These are phyloP conservation scores for Wickerhamomyces rabaulensis DNA, from an alignment of 805 yeast genomes.

Conservation along the genomic window DNA sequence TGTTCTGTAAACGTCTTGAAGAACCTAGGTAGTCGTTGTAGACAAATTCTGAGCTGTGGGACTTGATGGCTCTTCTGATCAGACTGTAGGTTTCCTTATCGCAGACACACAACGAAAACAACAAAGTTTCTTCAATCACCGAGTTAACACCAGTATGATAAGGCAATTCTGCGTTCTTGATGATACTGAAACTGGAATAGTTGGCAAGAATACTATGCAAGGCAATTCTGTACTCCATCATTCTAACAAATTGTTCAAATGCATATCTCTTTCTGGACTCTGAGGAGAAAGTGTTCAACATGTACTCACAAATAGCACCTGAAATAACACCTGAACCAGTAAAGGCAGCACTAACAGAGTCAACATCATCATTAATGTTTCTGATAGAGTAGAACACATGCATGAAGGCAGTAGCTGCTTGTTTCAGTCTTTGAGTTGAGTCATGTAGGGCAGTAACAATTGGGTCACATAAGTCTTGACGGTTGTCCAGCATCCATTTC, in stretches of 20 bases:
- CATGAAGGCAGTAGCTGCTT: slow-evolving; percentile 32
- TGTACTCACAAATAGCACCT: slow-evolving; percentile 31
- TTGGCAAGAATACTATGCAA: slow-evolving; percentile 25
- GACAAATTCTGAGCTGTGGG: slow-evolving; percentile 21
- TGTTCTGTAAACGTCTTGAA: slow-evolving; percentile 20
- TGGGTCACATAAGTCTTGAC: slow-evolving; percentile 25
- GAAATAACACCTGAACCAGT: slow-evolving; percentile 35
- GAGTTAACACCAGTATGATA: slow-evolving; percentile 31
- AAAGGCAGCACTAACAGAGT: slow-evolving; percentile 29
- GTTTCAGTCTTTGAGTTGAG: slow-evolving; percentile 28
- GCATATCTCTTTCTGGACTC: slow-evolving; percentile 29
- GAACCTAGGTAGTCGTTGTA: slow-evolving; percentile 1
- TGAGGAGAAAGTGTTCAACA: slow-evolving; percentile 26
- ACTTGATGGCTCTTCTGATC: slow-evolving; percentile 37
- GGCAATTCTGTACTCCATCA: slow-evolving; percentile 32
- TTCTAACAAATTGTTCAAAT: slow-evolving; percentile 34
- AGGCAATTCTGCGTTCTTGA: slow-evolving; percentile 20
- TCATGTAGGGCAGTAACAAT: slow-evolving; percentile 34
- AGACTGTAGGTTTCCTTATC: slow-evolving; percentile 44
- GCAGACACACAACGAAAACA: slow-evolving; percentile 47
- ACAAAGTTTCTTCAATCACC: slow-evolving; percentile 44
- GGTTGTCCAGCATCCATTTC: neutral
- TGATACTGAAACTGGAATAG: slow-evolving; percentile 19
- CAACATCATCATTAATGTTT: slow-evolving; percentile 25
- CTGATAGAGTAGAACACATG: slow-evolving; percentile 26